Conservation (phyloP, 2,329 filamentous ascomycete genomes). For the Aspergillus sp. region DNA sequence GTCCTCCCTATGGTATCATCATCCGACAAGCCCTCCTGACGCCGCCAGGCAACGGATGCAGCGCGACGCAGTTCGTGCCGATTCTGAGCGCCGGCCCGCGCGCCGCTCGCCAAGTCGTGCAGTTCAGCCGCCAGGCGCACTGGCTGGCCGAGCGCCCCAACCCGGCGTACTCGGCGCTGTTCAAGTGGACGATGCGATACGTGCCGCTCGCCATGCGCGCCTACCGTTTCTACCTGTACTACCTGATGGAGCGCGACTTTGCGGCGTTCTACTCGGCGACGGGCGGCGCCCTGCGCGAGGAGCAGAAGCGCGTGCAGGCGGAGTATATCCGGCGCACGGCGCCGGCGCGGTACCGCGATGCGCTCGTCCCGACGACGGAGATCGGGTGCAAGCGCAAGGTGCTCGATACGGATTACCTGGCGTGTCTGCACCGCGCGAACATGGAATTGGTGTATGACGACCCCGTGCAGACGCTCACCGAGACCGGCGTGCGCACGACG, state of each 20-base stretch:
- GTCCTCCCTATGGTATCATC: neutral
- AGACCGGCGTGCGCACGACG: slow-evolving; percentile 38
- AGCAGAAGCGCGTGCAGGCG: slow-evolving; percentile 37
- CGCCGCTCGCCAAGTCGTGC: slow-evolving; percentile 41
- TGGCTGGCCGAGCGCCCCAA: slow-evolving; percentile 49
- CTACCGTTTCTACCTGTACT: slow-evolving; percentile 45
- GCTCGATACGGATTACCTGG: slow-evolving; percentile 48
- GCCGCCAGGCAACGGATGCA: slow-evolving; percentile 45
- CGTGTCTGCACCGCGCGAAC: slow-evolving; percentile 43
- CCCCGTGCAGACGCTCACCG: slow-evolving; percentile 39
- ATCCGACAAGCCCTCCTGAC: neutral
- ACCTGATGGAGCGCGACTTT: slow-evolving; percentile 46
- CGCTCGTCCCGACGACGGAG: slow-evolving; percentile 43
- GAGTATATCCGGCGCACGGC: slow-evolving; percentile 45
- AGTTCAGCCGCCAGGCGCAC: slow-evolving; percentile 53
- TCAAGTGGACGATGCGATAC: slow-evolving; percentile 47
- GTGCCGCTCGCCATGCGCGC: slow-evolving; percentile 46
- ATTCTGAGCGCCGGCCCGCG: slow-evolving; percentile 38
- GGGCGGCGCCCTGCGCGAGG: slow-evolving; percentile 31
- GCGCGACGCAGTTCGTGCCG: slow-evolving; percentile 50
- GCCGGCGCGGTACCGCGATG: slow-evolving; percentile 45
- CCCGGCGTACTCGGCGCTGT: slow-evolving; percentile 38
- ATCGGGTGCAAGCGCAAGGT: slow-evolving; percentile 52
- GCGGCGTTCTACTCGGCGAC: slow-evolving; percentile 36
- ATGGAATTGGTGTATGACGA: slow-evolving; percentile 43